A percentile compares a stretch with the other conserved stretches of the same genome.
phyloP scores from a whole-genome alignment of 768 basidiomycete species.

The Mycena leptocephala region DNA sequence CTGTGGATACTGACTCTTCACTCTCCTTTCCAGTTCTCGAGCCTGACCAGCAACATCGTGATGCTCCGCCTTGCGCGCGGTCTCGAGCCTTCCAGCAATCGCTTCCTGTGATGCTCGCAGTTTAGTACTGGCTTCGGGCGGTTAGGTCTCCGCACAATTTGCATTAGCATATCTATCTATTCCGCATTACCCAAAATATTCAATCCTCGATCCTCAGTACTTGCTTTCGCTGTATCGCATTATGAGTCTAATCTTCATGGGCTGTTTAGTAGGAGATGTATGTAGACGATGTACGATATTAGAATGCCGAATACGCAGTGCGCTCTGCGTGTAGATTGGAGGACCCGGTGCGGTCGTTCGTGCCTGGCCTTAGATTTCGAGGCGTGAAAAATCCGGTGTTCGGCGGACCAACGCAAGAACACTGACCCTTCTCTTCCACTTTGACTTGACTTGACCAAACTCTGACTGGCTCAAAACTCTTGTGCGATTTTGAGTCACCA shows the following conservation, averaged over 20 bases:
- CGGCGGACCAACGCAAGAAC: too few relatives aligned
- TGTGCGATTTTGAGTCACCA: too few relatives aligned
- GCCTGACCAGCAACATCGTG: conserved; percentile 57
- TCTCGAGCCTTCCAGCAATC: conserved; percentile 34
- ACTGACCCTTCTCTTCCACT: too few relatives aligned
- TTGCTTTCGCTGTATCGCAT: background rate
- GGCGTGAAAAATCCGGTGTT: background rate
- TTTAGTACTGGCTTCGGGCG: background rate
- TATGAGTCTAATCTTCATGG: conserved; percentile 4
- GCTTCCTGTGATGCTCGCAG: conserved; percentile 32
- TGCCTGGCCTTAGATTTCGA: background rate
- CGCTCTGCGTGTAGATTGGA: background rate
- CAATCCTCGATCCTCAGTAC: background rate
- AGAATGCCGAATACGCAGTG: background rate
- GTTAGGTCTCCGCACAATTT: background rate
- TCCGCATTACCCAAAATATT: background rate
- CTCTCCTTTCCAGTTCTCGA: conserved; percentile 49
- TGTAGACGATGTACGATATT: background rate
- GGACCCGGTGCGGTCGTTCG: too few relatives aligned
- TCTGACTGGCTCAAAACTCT: too few relatives aligned
- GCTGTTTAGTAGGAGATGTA: background rate
- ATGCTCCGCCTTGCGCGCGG: conserved; percentile 49
- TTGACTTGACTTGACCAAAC: too few relatives aligned
- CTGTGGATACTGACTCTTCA: background rate
- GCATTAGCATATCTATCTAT: background rate